These are phyloP conservation scores for Cryphonectria naterciae DNA, from an alignment of 2,329 filamentous ascomycete genomes.

Conservation along the genomic window DNA sequence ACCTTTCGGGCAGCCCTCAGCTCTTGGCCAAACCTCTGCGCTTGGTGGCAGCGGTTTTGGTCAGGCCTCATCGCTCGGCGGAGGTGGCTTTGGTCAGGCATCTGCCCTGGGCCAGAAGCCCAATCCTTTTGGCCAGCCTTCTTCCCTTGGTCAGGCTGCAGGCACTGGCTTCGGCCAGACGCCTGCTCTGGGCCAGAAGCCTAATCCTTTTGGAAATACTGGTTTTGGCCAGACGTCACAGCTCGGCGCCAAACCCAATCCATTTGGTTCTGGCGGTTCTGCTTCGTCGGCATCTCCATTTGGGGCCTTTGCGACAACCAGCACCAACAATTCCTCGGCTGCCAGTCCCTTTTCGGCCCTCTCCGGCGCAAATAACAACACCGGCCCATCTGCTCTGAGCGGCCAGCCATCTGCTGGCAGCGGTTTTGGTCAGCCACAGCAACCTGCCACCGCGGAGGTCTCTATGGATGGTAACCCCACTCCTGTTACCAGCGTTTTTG, in stretches of 20 bases:
- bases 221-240: conserved; percentile 44
- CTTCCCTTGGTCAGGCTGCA: conserved; percentile 44
- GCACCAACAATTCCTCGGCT: conserved; percentile 4
- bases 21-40: conserved; percentile 35
- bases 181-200: conserved; percentile 37
- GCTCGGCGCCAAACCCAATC: conserved; percentile 40
- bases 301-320: conserved; percentile 22
- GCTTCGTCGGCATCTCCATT: conserved; percentile 33
- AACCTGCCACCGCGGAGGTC: conserved; percentile 24
- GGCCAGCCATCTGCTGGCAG: conserved; percentile 30
- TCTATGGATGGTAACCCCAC: conserved; percentile 25
- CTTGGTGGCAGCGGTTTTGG: conserved; percentile 40
- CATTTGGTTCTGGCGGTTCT: conserved; percentile 31
- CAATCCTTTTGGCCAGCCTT: conserved; percentile 40
- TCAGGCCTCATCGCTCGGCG: conserved; percentile 42
- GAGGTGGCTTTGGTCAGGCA: conserved; percentile 26
- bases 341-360: conserved; percentile 30
- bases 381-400: conserved; percentile 26
- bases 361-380: conserved; percentile 14
- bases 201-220: conserved; percentile 39
- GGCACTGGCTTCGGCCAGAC: conserved; percentile 45
- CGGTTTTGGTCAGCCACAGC: conserved; percentile 29
- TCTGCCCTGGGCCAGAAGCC: conserved; percentile 39
- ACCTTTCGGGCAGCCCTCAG: conserved; percentile 43
- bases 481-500: conserved; percentile 33